Conservation (phyloP, 2,329 filamentous ascomycete species). For the Blumeria graminis region DNA sequence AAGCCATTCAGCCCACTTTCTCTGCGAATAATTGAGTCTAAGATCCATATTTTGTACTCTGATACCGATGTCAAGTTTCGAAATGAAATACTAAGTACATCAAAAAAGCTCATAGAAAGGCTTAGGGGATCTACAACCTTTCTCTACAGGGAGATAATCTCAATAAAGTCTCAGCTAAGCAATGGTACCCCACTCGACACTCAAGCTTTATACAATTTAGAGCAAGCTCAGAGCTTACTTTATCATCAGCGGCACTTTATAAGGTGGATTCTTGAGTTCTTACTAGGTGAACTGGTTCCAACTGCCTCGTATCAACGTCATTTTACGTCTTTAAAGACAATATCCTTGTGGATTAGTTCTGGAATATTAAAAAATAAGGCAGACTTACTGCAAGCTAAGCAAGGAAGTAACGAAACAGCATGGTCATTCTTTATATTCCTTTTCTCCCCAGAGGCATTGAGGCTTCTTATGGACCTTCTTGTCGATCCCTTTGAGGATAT, state of each 20-base stretch:
- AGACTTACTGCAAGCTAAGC: not conserved
- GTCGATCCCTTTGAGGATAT: slow-evolving; percentile 90
- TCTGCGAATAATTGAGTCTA: slow-evolving; percentile 35
- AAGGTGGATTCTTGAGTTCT: slow-evolving; percentile 48
- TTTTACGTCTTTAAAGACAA: slow-evolving; percentile 51
- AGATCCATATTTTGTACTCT: slow-evolving; percentile 49
- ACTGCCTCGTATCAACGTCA: slow-evolving; percentile 80
- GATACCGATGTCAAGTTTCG: slow-evolving; percentile 74
- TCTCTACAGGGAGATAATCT: slow-evolving; percentile 20
- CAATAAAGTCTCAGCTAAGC: slow-evolving; percentile 4
- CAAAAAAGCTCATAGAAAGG: slow-evolving; percentile 54
- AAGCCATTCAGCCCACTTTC: slow-evolving; percentile 41
- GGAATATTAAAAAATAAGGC: slow-evolving; percentile 10
- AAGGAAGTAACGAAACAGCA: slow-evolving; percentile 5
- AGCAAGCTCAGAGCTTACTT: slow-evolving; percentile 5
- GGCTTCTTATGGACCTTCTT: slow-evolving; percentile 52
- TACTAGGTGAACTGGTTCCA: slow-evolving; percentile 49
- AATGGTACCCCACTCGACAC: not conserved
- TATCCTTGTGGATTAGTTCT: slow-evolving; percentile 35
- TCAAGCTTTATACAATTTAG: slow-evolving; percentile 8
- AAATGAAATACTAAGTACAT: slow-evolving; percentile 52
- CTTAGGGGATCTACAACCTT: slow-evolving; percentile 40
- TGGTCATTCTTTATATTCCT: slow-evolving; percentile 14
- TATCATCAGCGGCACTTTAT: slow-evolving; percentile 38
- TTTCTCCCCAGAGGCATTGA: slow-evolving; percentile 25